Base-by-base conservation (phyloP, 257 asterid genomes). In the Petrea volubilis region DNA sequence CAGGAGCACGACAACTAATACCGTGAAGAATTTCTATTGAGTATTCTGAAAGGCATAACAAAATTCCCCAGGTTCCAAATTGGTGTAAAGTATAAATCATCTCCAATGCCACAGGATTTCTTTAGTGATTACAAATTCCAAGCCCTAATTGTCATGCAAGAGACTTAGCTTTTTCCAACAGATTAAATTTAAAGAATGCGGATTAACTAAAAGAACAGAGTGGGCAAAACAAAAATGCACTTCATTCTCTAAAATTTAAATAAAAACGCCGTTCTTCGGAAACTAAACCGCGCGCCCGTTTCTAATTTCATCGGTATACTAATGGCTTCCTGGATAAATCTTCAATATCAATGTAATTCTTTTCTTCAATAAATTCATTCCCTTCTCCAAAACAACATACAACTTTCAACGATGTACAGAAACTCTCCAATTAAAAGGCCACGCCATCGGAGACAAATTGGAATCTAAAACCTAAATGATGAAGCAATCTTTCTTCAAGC, bases 381-480 rank as follows among this genome's bases (percentile, higher is more conserved):
- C 55, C 52, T 69, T 53, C 65, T 4, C 73, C 17, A 64, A 9
- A 56, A 12, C 53, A 60, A 69, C 17, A 7, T 1, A 62, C 4
- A 47, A 51, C 51, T 43, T n/a, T 49, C 29, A 23, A 40, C 43
- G 38, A 56, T 43, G 21, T 18, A 46, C 23, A 44, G 5, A 6
- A 13, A 70, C 11, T 6, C 53, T 34, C 53, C 24, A 67, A 67
- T 53, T 38, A 21, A 38, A 52, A 23, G 18, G 7, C 2, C 28
- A 38, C 0, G 43, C 11, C 64, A 28, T 49, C 51, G 20, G 1
- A 24, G 17, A 36, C 33, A 64, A 51, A 18, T 58, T 1, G 7
- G 49, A 38, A 53, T 6, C n/a, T 29, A 67, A 58, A 81, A 18
- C 78, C 70, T 21, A 52, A 70, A 7, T 21, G 65, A 46, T 27